Percentiles rank a stretch among this genome's conserved stretches.
These are phyloP conservation scores for Starmerella apicola DNA, from an alignment of 805 yeast species.

Conservation along the genomic window DNA sequence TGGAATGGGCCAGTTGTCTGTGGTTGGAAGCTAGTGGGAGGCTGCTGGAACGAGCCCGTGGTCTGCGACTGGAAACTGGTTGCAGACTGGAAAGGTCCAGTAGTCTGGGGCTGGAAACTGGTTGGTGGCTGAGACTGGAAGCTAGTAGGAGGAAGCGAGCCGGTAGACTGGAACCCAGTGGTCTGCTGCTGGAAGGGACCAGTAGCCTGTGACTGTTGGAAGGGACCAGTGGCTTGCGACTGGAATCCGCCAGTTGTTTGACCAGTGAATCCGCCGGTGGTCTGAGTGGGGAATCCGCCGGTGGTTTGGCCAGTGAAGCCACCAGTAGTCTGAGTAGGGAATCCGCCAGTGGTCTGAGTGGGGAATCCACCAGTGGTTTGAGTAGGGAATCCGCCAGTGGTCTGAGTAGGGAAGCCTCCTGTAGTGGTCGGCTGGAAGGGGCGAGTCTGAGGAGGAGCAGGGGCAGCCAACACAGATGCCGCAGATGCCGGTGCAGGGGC, in stretches of 20 bases:
- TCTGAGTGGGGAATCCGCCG: constrained; percentile 18
- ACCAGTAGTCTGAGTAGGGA: constrained; percentile 2
- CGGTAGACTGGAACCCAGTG: constrained; percentile 20
- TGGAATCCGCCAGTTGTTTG: constrained; percentile 16
- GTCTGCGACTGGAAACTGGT: constrained; percentile 1
- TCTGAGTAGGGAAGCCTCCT: constrained; percentile 6
- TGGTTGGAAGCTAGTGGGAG: constrained; percentile 19
- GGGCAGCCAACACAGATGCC: constrained; percentile 15
- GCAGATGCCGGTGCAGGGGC: constrained; percentile 27
- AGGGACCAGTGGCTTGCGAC: constrained; percentile 14
- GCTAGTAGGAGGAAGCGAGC: constrained; percentile 20
- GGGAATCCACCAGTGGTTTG: neutral
- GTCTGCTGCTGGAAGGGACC: constrained; percentile 16
- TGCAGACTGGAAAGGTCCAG: constrained; percentile 14
- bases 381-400: neutral
- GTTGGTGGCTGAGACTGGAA: constrained; percentile 9
- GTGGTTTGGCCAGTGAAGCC: constrained; percentile 13
- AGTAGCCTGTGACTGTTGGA: constrained; percentile 23
- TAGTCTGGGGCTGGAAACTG: constrained; percentile 11
- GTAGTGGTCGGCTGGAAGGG: constrained; percentile 27
- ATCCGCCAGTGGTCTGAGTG: neutral
- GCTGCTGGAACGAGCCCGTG: constrained; percentile 7
- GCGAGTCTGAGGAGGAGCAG: constrained; percentile 25
- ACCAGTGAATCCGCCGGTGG: constrained; percentile 17
- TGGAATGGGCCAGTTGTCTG: constrained; percentile 15